Evolutionary conservation across 192 early-diverging fungal species (phyloP), one percentile per base, ranked within the genome.

Genomic region (Coemansia sp.): DNA sequence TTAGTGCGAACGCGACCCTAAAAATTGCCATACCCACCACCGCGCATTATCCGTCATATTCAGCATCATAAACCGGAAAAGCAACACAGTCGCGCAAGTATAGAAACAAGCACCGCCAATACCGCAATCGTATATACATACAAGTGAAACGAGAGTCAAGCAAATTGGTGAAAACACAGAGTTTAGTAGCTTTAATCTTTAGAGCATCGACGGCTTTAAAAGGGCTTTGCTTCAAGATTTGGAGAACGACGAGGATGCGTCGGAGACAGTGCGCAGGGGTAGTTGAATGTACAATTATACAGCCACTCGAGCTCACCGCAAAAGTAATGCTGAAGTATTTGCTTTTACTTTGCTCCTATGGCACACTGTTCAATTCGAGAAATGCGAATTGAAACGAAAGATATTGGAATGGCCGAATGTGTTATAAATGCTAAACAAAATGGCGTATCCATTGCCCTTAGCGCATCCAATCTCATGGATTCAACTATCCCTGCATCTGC

Each of bases 1-100:
- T 99, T 99, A 69, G 97, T 99, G 74, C 97, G 81, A 78, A 98
- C 94, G 83, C 94, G 93, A 90, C 94, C 94, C 93, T 82, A 82
- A 67, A 9, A 8, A 4, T 54, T 49, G 12, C 21, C 10, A 30
- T 56, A 28, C 5, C 30, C 14, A 31, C 21, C 38, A 44, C 12
- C 38, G 4, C 14, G 38, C 38, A 44, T 44, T 16, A 44, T 44
- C 38, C 38, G 38, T 14, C 5, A 44, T 44, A 44, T 44, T 44
- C 38, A 30, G 6, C 28, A 44, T 16, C 0, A 44, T 14, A 16
- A 38, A 1, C 38, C 38, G 38, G 14, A 16, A 16, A 44, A 44
- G 14, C 16, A 16, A 1, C 9, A 44, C 38, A 14, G 16, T 44
- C 38, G 38, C 38, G 38, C 38, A 3, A 44, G 7, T 14, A 14